These are phyloP conservation scores for Vanderwaltozyma polyspora DNA, from an alignment of 805 yeast genomes.

Conservation along the genomic window DNA sequence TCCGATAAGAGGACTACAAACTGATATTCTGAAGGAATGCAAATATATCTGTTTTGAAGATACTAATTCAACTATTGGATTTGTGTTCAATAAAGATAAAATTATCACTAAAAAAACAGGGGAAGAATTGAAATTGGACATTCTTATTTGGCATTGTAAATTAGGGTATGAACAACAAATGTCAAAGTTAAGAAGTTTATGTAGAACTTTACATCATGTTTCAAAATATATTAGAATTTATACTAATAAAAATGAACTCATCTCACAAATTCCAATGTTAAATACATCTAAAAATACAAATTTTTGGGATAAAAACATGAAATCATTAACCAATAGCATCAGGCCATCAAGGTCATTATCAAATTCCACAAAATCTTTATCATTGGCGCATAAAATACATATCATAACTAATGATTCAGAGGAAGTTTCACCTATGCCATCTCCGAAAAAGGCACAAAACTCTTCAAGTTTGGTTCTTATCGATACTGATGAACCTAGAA, in stretches of 20 bases:
- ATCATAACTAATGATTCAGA: too few species aligned
- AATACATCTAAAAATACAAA: too few species aligned
- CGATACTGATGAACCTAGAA: too few species aligned
- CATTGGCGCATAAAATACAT: background rate
- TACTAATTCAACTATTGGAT: slow-evolving; percentile 8
- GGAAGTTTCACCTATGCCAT: too few species aligned
- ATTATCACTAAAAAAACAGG: slow-evolving; percentile 4
- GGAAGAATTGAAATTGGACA: background rate
- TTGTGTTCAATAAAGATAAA: slow-evolving; percentile 8
- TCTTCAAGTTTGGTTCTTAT: too few species aligned
- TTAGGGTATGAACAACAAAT: background rate
- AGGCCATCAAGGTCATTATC: background rate
- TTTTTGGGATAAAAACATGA: slow-evolving; percentile 2
- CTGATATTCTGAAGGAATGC: slow-evolving; percentile 14
- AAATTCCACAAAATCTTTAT: background rate
- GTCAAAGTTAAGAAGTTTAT: slow-evolving; percentile 3
- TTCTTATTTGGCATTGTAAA: background rate
- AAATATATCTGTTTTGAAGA: slow-evolving; percentile 10
- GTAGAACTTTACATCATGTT: background rate
- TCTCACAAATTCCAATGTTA: background rate
- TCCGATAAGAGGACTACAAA: slow-evolving; percentile 7
- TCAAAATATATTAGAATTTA: background rate
- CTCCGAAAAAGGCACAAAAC: too few species aligned
- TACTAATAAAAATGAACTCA: slow-evolving; percentile 1
- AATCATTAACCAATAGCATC: background rate